Base-by-base conservation (phyloP, 2,329 filamentous ascomycete species). In the Drechslera avenae region DNA sequence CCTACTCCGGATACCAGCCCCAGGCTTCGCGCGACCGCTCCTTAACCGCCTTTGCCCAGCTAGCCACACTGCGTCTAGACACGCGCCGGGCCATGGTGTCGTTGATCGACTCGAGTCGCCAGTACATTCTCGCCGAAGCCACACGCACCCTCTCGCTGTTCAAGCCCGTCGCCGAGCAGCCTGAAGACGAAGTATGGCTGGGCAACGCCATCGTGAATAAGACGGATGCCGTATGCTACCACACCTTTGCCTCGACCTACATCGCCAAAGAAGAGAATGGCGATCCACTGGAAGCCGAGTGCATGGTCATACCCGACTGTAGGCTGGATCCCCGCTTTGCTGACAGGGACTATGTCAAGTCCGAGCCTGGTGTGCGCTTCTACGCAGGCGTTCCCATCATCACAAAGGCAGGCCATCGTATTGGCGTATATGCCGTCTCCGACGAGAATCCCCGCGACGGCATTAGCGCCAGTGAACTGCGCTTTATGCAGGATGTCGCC, bases 81-180 rank as follows among this genome's bases (percentile, higher is more conserved):
- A 63, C 66, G 14, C 65, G 67, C 39, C 63, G 73, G 7, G 60
- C 63, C 42, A 69, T 74, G 67, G 61, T 74, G 1, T 74, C 71
- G 4, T 59, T 75, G 14, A 69, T 75, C 49, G 71, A 74, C 50
- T 63, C 64, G n/a, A 61, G 57, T 18, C 63, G 62, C 36, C 70
- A 73, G 46, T 75, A 73, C 56, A 71, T 75, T 36, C 66, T 75
- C 34, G 71, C 70, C 33, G 73, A 75, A 55, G 72, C 72, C 23
- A 75, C 72, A 12, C 63, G 62, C 35, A 71, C 67, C 3, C 57
- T 71, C 19, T 72, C 71, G 10, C 64, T 75, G 16, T 64, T 66
- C 50, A 56, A 59, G 9, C 55, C 66, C 10, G 55, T 57, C 36
- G 59, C 55, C 7, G 62, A 63, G 37, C 39, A 47, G 19, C 52